These are phyloP conservation scores for Rhodomyrtus tomentosa DNA, from an alignment of 345 rosid species.

Conservation along the genomic window DNA sequence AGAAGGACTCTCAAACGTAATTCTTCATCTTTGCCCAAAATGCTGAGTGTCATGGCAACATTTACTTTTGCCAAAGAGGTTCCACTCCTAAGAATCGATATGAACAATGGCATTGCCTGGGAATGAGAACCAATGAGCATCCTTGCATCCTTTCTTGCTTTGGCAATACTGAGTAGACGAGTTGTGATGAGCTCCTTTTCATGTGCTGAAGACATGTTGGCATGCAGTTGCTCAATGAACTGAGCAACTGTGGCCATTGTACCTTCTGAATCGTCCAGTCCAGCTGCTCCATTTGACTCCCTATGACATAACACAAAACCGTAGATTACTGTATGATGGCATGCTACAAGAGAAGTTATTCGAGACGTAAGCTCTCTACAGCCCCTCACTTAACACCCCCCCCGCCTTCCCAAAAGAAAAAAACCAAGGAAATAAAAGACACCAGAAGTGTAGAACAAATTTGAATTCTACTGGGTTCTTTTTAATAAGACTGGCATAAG, in stretches of 20 bases:
- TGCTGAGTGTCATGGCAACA: slow-evolving; percentile 53
- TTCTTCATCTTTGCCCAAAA: slow-evolving; percentile 67
- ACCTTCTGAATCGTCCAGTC: slow-evolving; percentile 45
- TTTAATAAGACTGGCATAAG: neutral
- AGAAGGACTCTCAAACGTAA: slow-evolving; percentile 69
- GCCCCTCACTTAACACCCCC: neutral
- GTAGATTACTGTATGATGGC: neutral
- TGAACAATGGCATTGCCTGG: slow-evolving; percentile 82
- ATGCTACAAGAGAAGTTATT: neutral
- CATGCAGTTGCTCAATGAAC: slow-evolving; percentile 68
- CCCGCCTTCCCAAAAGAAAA: neutral
- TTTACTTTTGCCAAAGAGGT: slow-evolving; percentile 57
- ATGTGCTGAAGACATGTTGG: slow-evolving; percentile 44
- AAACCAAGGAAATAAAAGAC: neutral
- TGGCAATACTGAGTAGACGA: slow-evolving; percentile 56
- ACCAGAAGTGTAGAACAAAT: neutral
- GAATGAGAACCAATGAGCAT: slow-evolving; percentile 53
- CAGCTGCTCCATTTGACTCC: slow-evolving; percentile 28
- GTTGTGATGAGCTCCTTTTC: slow-evolving; percentile 77
- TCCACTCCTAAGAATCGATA: slow-evolving; percentile 70
- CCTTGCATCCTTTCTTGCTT: slow-evolving; percentile 65
- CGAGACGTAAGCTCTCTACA: neutral
- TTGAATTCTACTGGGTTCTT: neutral
- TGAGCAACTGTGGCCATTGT: slow-evolving; percentile 53
- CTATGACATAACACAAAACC: slow-evolving; percentile 15